phyloP scores from a whole-genome alignment of 2,329 filamentous ascomycete genomes.

The Dothistroma pini region DNA sequence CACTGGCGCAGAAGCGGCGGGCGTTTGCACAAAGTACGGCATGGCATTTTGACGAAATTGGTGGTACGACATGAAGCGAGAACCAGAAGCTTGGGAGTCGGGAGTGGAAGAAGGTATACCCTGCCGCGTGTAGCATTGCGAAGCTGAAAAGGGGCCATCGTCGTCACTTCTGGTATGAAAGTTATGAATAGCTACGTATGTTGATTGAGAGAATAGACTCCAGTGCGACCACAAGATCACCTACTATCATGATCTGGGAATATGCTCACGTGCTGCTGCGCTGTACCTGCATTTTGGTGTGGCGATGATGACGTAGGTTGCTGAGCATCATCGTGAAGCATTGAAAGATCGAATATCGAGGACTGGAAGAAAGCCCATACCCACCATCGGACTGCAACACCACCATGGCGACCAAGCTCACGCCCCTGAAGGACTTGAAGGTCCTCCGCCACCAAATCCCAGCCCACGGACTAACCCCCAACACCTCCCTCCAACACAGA shows the following conservation, averaged over 20 bases:
- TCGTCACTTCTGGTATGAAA: background rate
- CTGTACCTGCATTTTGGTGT: background rate
- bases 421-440: constrained; percentile 49
- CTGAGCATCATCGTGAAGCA: background rate
- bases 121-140: background rate
- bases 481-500: constrained; percentile 61
- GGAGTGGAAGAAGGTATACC: constrained; percentile 1
- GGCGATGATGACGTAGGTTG: constrained; percentile 7
- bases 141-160: background rate
- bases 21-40: background rate
- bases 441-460: constrained; percentile 60
- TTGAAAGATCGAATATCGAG: background rate
- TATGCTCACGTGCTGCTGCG: background rate
- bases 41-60: background rate
- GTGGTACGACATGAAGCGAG: background rate
- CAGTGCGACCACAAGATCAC: background rate
- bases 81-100: constrained; percentile 1
- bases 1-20: background rate
- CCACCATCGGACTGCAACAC: background rate
- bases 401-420: constrained; percentile 31
- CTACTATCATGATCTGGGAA: background rate
- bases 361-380: background rate
- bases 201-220: background rate
- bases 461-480: constrained; percentile 54
- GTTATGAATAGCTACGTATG: constrained; percentile 2